Evolutionary conservation across 345 rosid genomes (phyloP).

Genomic region (Boechera retrofracta): DNA sequence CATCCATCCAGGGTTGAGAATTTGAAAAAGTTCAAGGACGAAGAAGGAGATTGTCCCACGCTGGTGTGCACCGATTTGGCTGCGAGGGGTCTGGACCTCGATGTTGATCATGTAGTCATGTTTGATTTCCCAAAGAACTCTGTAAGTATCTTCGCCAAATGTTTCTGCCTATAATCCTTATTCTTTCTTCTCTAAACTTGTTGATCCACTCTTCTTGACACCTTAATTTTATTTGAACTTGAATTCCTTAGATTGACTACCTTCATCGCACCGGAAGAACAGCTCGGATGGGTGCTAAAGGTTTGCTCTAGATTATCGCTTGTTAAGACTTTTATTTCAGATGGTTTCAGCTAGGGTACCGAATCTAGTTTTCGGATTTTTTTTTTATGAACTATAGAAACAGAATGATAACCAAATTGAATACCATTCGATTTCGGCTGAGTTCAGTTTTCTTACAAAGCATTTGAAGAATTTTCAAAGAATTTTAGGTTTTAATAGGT

Average conservation of each 20-base stretch:
- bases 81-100: constrained; percentile 91
- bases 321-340: not conserved
- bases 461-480: not conserved
- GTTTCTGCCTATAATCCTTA: constrained; percentile 13
- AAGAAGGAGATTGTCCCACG: constrained; percentile 90
- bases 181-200: constrained; percentile 18
- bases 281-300: constrained; percentile 99
- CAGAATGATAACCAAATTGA: not conserved
- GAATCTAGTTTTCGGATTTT: not conserved
- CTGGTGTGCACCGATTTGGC: constrained; percentile 96
- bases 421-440: not conserved
- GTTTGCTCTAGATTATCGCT: constrained; percentile 44
- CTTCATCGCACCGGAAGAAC: constrained; percentile 97
- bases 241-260: constrained; percentile 74
- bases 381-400: not conserved
- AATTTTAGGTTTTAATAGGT: not conserved
- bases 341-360: not conserved
- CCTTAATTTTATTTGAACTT: constrained; percentile 2
- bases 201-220: constrained; percentile 10
- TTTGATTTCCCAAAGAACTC: constrained; percentile 93
- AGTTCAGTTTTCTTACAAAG: not conserved
- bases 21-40: constrained; percentile 84
- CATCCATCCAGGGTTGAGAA: constrained; percentile 69
- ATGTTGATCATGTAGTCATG: constrained; percentile 91
- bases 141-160: constrained; percentile 52